phyloP scores from a whole-genome alignment of 2,329 filamentous ascomycete genomes.

The Didymosphaeria variabile region DNA sequence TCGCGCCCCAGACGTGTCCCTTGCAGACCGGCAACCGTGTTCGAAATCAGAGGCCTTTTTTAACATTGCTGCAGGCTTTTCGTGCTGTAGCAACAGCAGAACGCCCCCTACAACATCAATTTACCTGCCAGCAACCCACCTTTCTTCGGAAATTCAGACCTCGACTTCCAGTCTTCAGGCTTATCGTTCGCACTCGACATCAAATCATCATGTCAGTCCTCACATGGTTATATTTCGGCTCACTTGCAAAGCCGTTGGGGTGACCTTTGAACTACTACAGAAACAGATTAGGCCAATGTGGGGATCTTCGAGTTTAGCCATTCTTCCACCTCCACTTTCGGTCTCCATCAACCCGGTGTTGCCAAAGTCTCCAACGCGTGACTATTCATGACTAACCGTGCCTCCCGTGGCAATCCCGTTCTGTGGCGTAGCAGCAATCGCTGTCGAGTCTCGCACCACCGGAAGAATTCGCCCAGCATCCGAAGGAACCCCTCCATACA shows the following conservation, averaged over 20 bases:
- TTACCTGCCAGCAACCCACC: too few species aligned
- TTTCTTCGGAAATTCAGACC: too few species aligned
- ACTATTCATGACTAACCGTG: not conserved
- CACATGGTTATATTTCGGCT: not conserved
- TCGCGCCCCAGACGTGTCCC: too few species aligned
- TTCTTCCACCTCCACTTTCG: slow-evolving; percentile 22
- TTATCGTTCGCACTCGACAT: not conserved
- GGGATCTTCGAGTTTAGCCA: slow-evolving; percentile 39
- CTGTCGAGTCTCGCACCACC: slow-evolving; percentile 4
- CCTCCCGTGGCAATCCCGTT: not conserved
- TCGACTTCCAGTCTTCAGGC: too few species aligned
- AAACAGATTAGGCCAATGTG: slow-evolving; percentile 25
- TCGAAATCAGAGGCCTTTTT: too few species aligned
- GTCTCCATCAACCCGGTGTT: slow-evolving; percentile 38
- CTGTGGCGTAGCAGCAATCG: not conserved
- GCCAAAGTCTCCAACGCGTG: slow-evolving; percentile 27
- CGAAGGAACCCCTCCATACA: not conserved
- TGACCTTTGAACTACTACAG: slow-evolving; percentile 10
- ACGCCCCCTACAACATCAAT: too few species aligned
- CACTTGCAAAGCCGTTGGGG: not conserved
- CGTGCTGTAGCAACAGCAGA: too few species aligned
- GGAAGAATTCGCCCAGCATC: slow-evolving; percentile 37
- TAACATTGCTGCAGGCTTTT: too few species aligned
- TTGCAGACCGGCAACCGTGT: too few species aligned
- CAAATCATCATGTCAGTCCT: not conserved